Conservation (phyloP, 257 asterid genomes). For the Solanum paucissectum region DNA sequence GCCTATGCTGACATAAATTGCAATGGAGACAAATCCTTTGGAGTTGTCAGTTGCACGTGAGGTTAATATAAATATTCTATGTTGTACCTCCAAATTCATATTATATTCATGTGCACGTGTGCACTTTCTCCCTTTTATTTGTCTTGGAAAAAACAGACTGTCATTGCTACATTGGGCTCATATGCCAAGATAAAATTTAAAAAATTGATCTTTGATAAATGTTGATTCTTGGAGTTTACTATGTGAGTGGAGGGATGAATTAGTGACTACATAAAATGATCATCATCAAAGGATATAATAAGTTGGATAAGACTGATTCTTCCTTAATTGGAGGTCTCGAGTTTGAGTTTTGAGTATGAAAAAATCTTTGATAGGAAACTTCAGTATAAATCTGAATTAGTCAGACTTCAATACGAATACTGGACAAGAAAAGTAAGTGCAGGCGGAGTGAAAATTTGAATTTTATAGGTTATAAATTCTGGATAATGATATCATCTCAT, state of each 20-base stretch:
- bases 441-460: background rate
- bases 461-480: background rate
- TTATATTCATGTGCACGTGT: slow-evolving; percentile 20
- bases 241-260: background rate
- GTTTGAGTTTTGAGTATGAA: no score
- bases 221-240: background rate
- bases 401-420: background rate
- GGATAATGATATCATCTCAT: background rate
- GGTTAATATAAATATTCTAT: background rate
- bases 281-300: background rate
- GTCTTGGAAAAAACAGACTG: background rate
- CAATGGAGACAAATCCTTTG: slow-evolving; percentile 2
- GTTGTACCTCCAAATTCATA: background rate
- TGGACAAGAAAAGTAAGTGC: background rate
- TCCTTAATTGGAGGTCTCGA: no score
- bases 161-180: background rate
- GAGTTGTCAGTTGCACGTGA: slow-evolving; percentile 14
- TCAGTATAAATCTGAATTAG: no score
- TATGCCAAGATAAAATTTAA: background rate
- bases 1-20: background rate
- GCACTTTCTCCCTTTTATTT: background rate
- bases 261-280: background rate
- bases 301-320: no score
- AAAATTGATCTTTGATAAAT: background rate
- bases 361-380: no score